A percentile compares a stretch with the other conserved stretches of the same genome.
Conservation (phyloP, 108 stramenopile species). For the Pseudonitzschia multiseries region DNA sequence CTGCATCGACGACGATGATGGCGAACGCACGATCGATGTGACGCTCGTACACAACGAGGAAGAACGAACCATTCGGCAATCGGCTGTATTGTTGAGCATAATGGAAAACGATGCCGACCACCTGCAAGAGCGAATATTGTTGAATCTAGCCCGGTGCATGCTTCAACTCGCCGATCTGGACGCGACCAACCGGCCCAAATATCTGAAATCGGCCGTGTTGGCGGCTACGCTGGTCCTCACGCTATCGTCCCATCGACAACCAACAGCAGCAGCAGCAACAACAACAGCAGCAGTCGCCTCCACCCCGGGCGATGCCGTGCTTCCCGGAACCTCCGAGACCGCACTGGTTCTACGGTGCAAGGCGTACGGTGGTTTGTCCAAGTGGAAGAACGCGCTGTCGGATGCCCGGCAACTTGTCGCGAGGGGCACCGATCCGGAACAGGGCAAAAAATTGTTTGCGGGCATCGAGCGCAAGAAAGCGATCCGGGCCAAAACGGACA, state of each 20-base stretch:
- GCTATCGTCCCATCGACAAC: background rate
- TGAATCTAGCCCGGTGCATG: slow-evolving; percentile 65
- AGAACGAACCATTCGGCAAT: slow-evolving; percentile 38
- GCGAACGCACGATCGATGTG: slow-evolving; percentile 33
- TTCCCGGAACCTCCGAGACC: slow-evolving; percentile 11
- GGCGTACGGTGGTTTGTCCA: slow-evolving; percentile 32
- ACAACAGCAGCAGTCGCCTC: background rate
- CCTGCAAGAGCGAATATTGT: slow-evolving; percentile 54
- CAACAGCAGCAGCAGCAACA: background rate
- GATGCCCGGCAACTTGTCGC: slow-evolving; percentile 34
- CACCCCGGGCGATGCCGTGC: background rate
- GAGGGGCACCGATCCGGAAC: slow-evolving; percentile 7
- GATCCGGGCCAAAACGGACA: slow-evolving; percentile 30
- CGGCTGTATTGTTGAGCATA: slow-evolving; percentile 40
- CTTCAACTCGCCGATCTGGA: slow-evolving; percentile 53
- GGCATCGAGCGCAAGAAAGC: slow-evolving; percentile 18
- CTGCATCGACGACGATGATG: slow-evolving; percentile 45
- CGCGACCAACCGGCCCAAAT: slow-evolving; percentile 19
- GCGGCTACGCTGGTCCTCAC: slow-evolving; percentile 29
- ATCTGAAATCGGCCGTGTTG: slow-evolving; percentile 32
- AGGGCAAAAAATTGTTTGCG: slow-evolving; percentile 26
- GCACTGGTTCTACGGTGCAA: slow-evolving; percentile 38
- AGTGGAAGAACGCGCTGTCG: slow-evolving; percentile 35
- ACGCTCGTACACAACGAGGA: slow-evolving; percentile 30
- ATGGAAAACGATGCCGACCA: slow-evolving; percentile 15